These are phyloP conservation scores for Polytrichum formosum DNA, from an alignment of 225 moss, liverwort and hornwort species.

Conservation along the genomic window DNA sequence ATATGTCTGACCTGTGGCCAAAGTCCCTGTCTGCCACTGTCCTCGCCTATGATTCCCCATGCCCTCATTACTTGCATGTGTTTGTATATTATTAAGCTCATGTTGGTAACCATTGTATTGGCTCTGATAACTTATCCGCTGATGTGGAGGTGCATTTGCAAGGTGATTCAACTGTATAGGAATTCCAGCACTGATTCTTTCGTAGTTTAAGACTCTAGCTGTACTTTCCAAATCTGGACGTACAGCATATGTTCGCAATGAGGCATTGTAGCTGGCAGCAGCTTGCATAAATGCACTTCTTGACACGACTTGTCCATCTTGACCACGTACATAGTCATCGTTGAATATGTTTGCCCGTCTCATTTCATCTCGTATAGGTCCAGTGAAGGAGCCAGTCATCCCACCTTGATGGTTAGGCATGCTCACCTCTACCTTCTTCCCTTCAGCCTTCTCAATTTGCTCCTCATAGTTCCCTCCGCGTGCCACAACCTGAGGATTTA, in stretches of 20 bases:
- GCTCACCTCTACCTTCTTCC: neutral
- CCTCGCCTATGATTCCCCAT: neutral
- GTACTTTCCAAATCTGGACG: neutral
- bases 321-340: constrained; percentile 36
- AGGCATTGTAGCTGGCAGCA: constrained; percentile 23
- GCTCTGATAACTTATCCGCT: neutral
- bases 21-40: neutral
- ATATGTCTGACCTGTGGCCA: constrained; percentile 9
- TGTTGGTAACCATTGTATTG: constrained; percentile 2
- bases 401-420: neutral
- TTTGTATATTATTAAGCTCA: neutral
- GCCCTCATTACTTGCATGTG: constrained; percentile 2
- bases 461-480: constrained; percentile 2
- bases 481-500: neutral
- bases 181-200: neutral
- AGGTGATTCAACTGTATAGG: neutral
- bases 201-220: neutral
- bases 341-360: constrained; percentile 25
- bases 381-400: constrained; percentile 6
- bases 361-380: constrained; percentile 21
- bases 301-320: constrained; percentile 37
- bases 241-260: constrained; percentile 10
- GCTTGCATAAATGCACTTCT: constrained; percentile 39
- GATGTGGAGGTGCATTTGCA: constrained; percentile 1
- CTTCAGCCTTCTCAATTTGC: constrained; percentile 7